Evolutionary conservation across 2,329 filamentous ascomycete genomes (phyloP).

Genomic region (Alternaria ethzedia): DNA sequence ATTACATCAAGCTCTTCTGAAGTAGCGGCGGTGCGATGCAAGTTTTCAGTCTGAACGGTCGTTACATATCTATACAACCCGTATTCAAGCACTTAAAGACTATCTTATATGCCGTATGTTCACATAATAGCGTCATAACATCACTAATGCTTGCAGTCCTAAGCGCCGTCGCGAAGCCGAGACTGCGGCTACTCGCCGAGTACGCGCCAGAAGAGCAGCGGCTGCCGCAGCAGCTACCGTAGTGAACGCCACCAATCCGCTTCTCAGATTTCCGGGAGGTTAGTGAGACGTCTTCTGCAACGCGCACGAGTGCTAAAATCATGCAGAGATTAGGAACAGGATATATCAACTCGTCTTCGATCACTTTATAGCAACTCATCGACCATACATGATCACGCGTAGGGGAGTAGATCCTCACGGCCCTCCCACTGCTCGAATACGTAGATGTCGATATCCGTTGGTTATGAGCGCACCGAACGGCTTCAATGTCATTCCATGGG

Average conservation of each 20-base stretch:
- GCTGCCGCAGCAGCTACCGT: not conserved
- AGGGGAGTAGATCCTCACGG: not conserved
- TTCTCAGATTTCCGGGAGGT: not conserved
- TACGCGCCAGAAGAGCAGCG: not conserved
- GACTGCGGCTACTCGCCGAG: not conserved
- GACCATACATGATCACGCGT: not conserved
- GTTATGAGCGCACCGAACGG: not conserved
- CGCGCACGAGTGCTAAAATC: not conserved
- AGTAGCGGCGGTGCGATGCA: not conserved
- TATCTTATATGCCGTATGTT: not conserved
- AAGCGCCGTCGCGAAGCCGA: not conserved
- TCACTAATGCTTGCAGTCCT: not conserved
- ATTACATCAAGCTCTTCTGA: not conserved
- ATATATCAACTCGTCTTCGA: not conserved
- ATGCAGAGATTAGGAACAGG: not conserved
- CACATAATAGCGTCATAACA: not conserved
- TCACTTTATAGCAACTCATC: not conserved
- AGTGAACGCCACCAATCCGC: not conserved
- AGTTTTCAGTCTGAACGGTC: not conserved
- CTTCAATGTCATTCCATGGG: not conserved
- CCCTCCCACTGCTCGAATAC: not conserved
- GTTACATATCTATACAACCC: not conserved
- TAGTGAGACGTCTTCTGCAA: not conserved
- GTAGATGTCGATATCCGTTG: accelerated
- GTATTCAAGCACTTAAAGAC: not conserved